phyloP scores from a whole-genome alignment of 2,329 filamentous ascomycete genomes.

The Diatrype stigma region DNA sequence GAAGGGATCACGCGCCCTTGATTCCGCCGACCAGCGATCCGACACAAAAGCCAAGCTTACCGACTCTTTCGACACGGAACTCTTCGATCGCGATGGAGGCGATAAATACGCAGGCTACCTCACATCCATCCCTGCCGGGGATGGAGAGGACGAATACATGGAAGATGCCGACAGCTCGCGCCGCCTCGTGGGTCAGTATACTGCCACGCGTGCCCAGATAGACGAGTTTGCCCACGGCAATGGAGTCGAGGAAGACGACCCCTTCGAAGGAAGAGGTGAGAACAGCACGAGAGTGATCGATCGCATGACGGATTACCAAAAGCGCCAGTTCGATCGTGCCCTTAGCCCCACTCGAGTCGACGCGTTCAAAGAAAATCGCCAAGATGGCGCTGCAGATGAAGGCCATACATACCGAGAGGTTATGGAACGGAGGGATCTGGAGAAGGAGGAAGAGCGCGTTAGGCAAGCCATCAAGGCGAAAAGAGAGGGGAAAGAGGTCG shows the following conservation, averaged over 20 bases:
- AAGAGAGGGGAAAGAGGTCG: conserved; percentile 53
- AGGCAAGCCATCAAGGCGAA: conserved; percentile 75
- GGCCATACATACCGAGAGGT: conserved; percentile 82
- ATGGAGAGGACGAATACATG: conserved; percentile 76
- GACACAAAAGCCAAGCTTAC: conserved; percentile 91
- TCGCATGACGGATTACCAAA: conserved; percentile 96
- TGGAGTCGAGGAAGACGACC: conserved; percentile 88
- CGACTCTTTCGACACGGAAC: conserved; percentile 80
- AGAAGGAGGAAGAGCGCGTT: conserved; percentile 89
- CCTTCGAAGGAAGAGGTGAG: conserved; percentile 75
- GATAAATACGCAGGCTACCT: conserved; percentile 90
- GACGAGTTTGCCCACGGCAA: conserved; percentile 85
- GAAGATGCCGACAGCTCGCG: conserved; percentile 68
- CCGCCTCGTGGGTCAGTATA: conserved; percentile 90
- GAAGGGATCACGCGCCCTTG: conserved; percentile 72
- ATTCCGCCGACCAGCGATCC: conserved; percentile 74
- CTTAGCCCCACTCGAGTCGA: conserved; percentile 84
- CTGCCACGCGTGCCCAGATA: conserved; percentile 84
- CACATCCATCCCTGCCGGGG: conserved; percentile 76
- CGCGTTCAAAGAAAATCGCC: conserved; percentile 73
- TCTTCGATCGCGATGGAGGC: conserved; percentile 74
- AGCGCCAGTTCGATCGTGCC: conserved; percentile 83
- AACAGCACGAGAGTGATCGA: conserved; percentile 87
- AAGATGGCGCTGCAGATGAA: conserved; percentile 62
- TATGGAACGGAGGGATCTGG: conserved; percentile 86